A percentile compares a stretch with the other conserved stretches of the same genome.
Evolutionary conservation across 75 land plant species (phyloP).

Genomic region (Pinus albicaulis): DNA sequence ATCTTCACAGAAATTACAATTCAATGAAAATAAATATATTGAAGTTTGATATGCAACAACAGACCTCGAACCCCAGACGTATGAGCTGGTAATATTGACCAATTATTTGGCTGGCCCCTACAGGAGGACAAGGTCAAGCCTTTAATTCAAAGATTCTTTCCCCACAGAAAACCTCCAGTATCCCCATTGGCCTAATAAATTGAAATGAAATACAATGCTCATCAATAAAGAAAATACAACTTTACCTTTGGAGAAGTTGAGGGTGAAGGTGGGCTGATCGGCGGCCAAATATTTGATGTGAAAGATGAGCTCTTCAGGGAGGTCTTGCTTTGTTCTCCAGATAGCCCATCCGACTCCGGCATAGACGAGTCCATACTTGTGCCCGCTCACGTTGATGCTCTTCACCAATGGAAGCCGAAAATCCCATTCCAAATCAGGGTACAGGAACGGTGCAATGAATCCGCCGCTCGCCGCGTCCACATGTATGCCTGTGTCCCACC

Average conservation of each 20-base stretch:
- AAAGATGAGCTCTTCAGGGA: conserved; percentile 63
- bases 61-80: conserved; percentile 53
- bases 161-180: conserved; percentile 17
- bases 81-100: conserved; percentile 62
- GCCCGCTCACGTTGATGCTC: conserved; percentile 56
- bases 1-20: no score
- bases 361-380: conserved; percentile 53
- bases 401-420: conserved; percentile 38
- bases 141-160: no score
- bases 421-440: conserved; percentile 49
- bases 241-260: conserved; percentile 65
- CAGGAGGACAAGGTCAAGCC: not conserved
- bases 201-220: conserved; percentile 19
- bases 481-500: conserved; percentile 42
- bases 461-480: conserved; percentile 59
- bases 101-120: conserved; percentile 63
- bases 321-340: conserved; percentile 47
- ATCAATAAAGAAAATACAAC: conserved; percentile 55
- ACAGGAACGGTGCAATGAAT: conserved; percentile 44
- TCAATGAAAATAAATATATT: no score
- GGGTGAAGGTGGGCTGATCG: conserved; percentile 63
- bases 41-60: not conserved
- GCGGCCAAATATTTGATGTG: conserved; percentile 62
- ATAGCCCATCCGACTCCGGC: conserved; percentile 43
- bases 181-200: no score